Evolutionary conservation across 192 early-diverging fungal genomes (phyloP).

Genomic region (Backusella tarrabulga): DNA sequence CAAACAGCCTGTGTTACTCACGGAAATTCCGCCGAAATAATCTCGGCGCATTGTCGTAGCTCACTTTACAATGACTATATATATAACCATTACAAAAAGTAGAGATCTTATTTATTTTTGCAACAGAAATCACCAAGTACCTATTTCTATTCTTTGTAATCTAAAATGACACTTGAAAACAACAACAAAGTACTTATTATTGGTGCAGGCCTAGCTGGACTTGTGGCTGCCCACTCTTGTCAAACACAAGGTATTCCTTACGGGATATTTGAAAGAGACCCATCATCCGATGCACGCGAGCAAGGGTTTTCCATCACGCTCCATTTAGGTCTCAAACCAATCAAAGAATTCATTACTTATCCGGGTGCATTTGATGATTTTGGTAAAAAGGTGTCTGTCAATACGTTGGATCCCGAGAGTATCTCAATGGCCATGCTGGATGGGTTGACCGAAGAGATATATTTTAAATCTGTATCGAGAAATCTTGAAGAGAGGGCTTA

Average conservation of each 20-base stretch:
- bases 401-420: neutral
- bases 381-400: slow-evolving; percentile 3
- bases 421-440: neutral
- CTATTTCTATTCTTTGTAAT: neutral
- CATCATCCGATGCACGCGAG: neutral
- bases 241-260: slow-evolving; percentile 18
- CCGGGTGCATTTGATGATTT: neutral
- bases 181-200: slow-evolving; percentile 21
- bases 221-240: slow-evolving; percentile 10
- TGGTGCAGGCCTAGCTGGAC: slow-evolving; percentile 18
- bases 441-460: neutral
- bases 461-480: neutral
- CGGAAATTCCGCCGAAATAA: no score
- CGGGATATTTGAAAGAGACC: slow-evolving; percentile 20
- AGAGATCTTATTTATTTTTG: neutral
- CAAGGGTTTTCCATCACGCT: slow-evolving; percentile 1
- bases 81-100: no score
- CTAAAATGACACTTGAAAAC: neutral
- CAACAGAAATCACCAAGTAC: neutral
- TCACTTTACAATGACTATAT: no score
- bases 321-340: neutral
- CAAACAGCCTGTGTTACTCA: no score
- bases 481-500: neutral
- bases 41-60: no score
- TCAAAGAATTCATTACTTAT: neutral